Percentiles rank a stretch among this genome's conserved stretches.
Conservation (phyloP, 306 rosid species). For the Lablab purpureus region DNA sequence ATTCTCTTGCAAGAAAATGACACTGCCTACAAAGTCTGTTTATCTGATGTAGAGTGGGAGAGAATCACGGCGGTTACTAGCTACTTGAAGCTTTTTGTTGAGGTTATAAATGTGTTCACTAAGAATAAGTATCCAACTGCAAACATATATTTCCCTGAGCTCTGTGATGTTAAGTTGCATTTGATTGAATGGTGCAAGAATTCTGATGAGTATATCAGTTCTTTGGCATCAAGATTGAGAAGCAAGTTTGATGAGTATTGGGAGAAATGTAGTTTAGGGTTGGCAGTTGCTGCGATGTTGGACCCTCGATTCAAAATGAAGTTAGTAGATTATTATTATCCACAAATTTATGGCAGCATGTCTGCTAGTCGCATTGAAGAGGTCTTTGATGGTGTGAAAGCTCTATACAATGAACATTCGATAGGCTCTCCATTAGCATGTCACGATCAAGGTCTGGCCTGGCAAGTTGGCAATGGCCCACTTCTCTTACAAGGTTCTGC, state of each 20-base stretch:
- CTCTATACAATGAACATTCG: slow-evolving; percentile 86
- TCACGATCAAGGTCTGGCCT: slow-evolving; percentile 75
- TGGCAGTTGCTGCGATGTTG: slow-evolving; percentile 93
- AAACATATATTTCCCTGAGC: slow-evolving; percentile 86
- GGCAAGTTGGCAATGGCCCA: slow-evolving; percentile 72
- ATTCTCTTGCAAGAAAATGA: slow-evolving; percentile 78
- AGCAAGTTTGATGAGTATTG: slow-evolving; percentile 92
- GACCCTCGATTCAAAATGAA: slow-evolving; percentile 98
- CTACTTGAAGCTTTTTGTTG: slow-evolving; percentile 83
- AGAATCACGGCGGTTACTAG: slow-evolving; percentile 60
- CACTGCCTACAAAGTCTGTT: slow-evolving; percentile 56
- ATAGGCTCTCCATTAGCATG: slow-evolving; percentile 80
- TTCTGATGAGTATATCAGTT: slow-evolving; percentile 69
- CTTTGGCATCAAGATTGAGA: slow-evolving; percentile 79
- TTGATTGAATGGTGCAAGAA: slow-evolving; percentile 92
- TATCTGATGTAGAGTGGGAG: slow-evolving; percentile 82
- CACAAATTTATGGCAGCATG: slow-evolving; percentile 76
- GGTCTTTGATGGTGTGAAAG: slow-evolving; percentile 76
- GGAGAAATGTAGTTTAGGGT: slow-evolving; percentile 85
- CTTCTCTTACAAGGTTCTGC: slow-evolving; percentile 60
- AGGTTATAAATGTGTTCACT: slow-evolving; percentile 64
- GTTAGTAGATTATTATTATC: slow-evolving; percentile 88
- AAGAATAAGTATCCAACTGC: slow-evolving; percentile 77
- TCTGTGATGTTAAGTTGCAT: slow-evolving; percentile 85
- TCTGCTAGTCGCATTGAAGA: slow-evolving; percentile 68